Percentiles rank a stretch among this genome's conserved stretches.
Conservation (phyloP, 1,284 basidiomycete species). For the Trametes versicolor region DNA sequence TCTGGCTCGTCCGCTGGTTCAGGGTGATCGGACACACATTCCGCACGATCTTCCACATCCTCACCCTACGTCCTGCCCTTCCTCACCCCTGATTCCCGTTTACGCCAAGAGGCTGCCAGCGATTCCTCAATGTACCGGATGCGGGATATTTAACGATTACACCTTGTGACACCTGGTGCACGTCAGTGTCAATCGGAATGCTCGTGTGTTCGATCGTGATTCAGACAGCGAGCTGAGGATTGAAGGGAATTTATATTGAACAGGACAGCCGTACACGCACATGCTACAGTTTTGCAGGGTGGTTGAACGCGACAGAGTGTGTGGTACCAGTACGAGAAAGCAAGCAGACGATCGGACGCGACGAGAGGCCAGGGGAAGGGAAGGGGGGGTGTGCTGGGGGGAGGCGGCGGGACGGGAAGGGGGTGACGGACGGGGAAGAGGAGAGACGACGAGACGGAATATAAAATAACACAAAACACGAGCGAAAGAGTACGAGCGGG, state of each 20-base stretch:
- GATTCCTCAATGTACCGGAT: background rate
- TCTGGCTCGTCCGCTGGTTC: background rate
- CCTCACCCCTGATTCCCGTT: constrained; percentile 8
- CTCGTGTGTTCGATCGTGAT: background rate
- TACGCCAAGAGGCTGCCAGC: too few relatives aligned
- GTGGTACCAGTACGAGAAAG: constrained; percentile 42
- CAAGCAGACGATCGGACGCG: constrained; percentile 40
- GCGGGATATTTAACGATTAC: background rate
- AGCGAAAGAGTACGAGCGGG: constrained; percentile 19
- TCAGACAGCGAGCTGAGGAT: constrained; percentile 24
- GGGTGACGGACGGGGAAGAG: constrained; percentile 1
- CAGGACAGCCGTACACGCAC: constrained; percentile 49
- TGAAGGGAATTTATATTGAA: constrained; percentile 46
- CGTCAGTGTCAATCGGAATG: background rate
- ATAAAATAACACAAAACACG: constrained; percentile 33
- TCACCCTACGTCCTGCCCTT: constrained; percentile 9
- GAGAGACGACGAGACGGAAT: constrained; percentile 16
- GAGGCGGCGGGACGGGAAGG: constrained; percentile 1
- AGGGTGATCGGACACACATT: background rate
- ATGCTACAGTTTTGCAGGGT: constrained; percentile 51
- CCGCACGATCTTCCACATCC: constrained; percentile 7
- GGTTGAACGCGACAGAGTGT: constrained; percentile 43
- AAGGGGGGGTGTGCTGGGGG: background rate
- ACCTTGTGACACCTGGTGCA: too few relatives aligned
- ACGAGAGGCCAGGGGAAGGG: constrained; percentile 24